Evolutionary conservation across 2,329 filamentous ascomycete genomes (phyloP).

Genomic region (Hymenoscyphus linearis): DNA sequence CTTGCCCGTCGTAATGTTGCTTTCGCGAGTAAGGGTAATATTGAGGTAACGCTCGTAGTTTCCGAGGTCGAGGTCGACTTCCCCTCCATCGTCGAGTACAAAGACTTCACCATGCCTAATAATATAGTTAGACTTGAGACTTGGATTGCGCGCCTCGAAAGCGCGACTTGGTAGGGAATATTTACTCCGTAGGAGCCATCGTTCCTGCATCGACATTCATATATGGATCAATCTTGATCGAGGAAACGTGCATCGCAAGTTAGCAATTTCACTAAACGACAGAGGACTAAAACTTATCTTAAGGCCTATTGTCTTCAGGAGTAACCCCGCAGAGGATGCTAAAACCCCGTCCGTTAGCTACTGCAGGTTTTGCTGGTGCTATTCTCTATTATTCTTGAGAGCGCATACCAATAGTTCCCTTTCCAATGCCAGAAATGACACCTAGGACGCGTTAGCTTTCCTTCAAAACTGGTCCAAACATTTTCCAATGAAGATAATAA

Average conservation of each 20-base stretch:
- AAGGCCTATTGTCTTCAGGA: constrained; percentile 75
- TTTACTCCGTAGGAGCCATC: constrained; percentile 54
- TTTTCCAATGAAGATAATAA: background rate
- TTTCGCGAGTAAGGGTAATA: constrained; percentile 74
- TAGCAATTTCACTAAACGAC: constrained; percentile 22
- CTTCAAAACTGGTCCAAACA: constrained; percentile 3
- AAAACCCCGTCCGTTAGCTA: constrained; percentile 9
- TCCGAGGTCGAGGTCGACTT: constrained; percentile 68
- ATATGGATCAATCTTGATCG: constrained; percentile 68
- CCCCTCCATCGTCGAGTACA: constrained; percentile 78
- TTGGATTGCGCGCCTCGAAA: constrained; percentile 28
- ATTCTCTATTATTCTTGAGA: background rate
- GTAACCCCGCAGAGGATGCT: constrained; percentile 67
- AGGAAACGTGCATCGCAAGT: constrained; percentile 47
- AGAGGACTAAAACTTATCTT: constrained; percentile 53
- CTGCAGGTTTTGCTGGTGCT: background rate
- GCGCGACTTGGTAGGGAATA: constrained; percentile 23
- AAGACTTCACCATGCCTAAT: constrained; percentile 80
- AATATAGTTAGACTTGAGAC: background rate
- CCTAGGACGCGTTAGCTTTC: constrained; percentile 28
- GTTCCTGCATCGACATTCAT: constrained; percentile 72
- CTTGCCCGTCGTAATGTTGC: constrained; percentile 97
- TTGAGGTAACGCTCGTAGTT: constrained; percentile 80
- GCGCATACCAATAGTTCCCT: constrained; percentile 60
- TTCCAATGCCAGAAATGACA: constrained; percentile 53